Percentiles rank a stretch among this genome's conserved stretches.
Evolutionary conservation across 768 basidiomycete species (phyloP).

Genomic region (Tricholoma sp.): DNA sequence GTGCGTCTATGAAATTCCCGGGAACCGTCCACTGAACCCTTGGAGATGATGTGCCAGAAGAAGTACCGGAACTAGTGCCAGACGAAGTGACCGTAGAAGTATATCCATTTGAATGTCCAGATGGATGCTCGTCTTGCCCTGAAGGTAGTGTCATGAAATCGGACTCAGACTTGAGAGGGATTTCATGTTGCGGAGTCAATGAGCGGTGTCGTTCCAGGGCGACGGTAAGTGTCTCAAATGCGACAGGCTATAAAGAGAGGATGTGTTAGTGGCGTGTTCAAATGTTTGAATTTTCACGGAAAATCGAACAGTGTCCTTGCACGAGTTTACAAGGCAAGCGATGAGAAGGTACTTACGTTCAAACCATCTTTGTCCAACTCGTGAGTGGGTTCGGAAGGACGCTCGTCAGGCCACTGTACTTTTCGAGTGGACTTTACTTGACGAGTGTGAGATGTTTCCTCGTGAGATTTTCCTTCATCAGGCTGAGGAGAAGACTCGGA

Average conservation of each 20-base stretch:
- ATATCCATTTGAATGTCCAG: conserved; percentile 5
- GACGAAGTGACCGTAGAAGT: conserved; percentile 12
- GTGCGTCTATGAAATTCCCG: conserved; percentile 53
- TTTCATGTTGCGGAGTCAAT: conserved; percentile 19
- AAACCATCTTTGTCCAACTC: conserved; percentile 50
- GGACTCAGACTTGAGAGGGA: conserved; percentile 20
- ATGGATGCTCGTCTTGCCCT: conserved; percentile 1
- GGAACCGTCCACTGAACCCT: conserved; percentile 34
- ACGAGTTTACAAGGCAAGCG: not conserved
- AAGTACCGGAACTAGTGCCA: not conserved
- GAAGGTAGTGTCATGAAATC: conserved; percentile 5
- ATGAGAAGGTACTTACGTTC: conserved; percentile 35
- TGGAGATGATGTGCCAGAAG: not conserved
- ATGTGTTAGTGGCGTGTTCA: not conserved
- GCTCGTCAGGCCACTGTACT: conserved; percentile 45
- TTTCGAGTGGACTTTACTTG: conserved; percentile 45
- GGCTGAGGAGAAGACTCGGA: not conserved
- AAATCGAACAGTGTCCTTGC: not conserved
- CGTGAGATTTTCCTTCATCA: conserved; percentile 6
- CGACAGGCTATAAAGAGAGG: conserved; percentile 30
- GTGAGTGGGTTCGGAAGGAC: conserved; percentile 22
- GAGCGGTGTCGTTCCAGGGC: conserved; percentile 50
- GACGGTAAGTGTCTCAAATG: conserved; percentile 38
- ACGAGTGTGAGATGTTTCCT: conserved; percentile 9
- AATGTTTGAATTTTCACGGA: not conserved